Evolutionary conservation across 441 rosid species (phyloP), one percentile per base, ranked within the genome.

Genomic region (Isatis lusitanica): DNA sequence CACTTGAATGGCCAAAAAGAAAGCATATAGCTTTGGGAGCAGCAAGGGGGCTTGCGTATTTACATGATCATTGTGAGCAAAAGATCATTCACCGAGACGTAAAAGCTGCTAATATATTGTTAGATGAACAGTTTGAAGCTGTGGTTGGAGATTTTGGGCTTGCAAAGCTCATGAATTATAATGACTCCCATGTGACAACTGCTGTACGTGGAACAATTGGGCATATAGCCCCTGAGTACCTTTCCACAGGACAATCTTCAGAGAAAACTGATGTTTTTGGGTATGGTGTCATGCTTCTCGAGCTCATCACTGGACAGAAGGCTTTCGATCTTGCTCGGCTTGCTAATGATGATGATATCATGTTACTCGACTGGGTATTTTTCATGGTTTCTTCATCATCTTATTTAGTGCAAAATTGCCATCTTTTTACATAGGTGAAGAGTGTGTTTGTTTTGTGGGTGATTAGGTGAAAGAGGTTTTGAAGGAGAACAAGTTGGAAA

Each of bases 241-340:
- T 88, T 48, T 86, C 93, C 9, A 85, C 88, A 4, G 89, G 93
- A 65, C 83, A 83, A 79, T 83, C 90, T 0, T 81, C 87, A 0
- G 90, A 88, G 82, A 88, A 88, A 81, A 88, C 86, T 16, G 90
- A 88, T 77, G 90, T 88, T 46, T 88, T 88, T 70, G 90, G 88
- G 30, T 89, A 89, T 30, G 93, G 93, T 4, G 83, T 89, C 70
- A 85, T 84, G 90, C 94, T 91, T 84, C 88, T 91, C 13, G 97
- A 89, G 60, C 87, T 91, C 68, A 86, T 91, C 51, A 89, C 95
- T 36, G 95, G 95, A 63, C 90, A 89, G 66, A 85, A 84, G 74
- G 90, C 90, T 38, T 86, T 85, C 1, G 95, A 91, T 81, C 87
- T 91, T 77, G 90, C 95, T 78, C 92, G 93, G 46, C 86, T 89